Percentiles rank a stretch among this genome's conserved stretches.
Evolutionary conservation across 352 stramenopile genomes (phyloP).

Genomic region (Lagenidium giganteum): DNA sequence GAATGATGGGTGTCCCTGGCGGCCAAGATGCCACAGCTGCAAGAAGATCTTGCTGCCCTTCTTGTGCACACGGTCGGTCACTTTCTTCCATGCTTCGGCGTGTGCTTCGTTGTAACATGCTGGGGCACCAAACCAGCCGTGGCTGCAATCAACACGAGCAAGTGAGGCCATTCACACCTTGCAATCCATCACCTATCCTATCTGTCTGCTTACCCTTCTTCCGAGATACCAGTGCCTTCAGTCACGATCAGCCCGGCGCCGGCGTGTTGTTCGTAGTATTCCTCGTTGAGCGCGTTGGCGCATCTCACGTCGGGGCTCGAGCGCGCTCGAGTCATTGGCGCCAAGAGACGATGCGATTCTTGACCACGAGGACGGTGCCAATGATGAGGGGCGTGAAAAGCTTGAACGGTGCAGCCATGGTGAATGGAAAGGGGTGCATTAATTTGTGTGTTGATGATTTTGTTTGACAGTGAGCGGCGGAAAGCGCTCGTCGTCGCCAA

Average conservation of each 20-base stretch:
- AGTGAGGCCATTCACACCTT: too few relatives aligned
- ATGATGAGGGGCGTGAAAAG: slow-evolving; percentile 29
- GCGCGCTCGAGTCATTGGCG: slow-evolving; percentile 41
- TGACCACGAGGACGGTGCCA: slow-evolving; percentile 26
- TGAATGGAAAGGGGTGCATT: too few relatives aligned
- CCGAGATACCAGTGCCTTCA: slow-evolving; percentile 40
- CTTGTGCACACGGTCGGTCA: slow-evolving; percentile 66
- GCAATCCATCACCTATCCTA: too few relatives aligned
- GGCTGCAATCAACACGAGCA: too few relatives aligned
- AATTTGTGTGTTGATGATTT: too few relatives aligned
- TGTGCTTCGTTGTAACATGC: slow-evolving; percentile 38
- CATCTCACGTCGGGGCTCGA: slow-evolving; percentile 11
- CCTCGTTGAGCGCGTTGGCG: slow-evolving; percentile 35
- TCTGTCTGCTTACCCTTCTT: slow-evolving; percentile 34
- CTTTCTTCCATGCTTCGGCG: slow-evolving; percentile 37
- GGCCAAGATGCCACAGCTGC: slow-evolving; percentile 83
- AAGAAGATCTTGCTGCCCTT: slow-evolving; percentile 73
- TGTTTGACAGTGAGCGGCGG: too few relatives aligned
- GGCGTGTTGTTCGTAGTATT: slow-evolving; percentile 62
- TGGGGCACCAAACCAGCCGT: slow-evolving; percentile 23
- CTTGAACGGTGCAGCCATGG: too few relatives aligned
- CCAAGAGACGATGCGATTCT: slow-evolving; percentile 51
- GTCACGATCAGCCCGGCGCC: slow-evolving; percentile 58
- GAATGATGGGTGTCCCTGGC: slow-evolving; percentile 44
- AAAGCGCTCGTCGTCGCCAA: too few relatives aligned